Evolutionary conservation across 1,139 yeast species (phyloP).

Genomic region (Pichia inconspicua): DNA sequence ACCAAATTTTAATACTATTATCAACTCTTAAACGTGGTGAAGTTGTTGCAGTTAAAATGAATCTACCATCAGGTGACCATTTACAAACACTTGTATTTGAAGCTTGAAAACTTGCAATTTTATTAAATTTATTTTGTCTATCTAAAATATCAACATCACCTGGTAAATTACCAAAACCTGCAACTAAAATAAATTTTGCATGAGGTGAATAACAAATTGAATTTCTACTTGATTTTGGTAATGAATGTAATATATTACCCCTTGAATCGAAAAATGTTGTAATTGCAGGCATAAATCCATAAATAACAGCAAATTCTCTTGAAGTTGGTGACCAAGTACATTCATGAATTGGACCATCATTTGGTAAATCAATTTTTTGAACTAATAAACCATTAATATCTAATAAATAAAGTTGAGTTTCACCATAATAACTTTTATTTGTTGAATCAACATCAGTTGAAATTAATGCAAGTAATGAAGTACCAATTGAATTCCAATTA

Average conservation of each 20-base stretch:
- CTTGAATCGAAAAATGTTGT: constrained; percentile 92
- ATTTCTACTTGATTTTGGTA: constrained; percentile 85
- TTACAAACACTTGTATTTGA: constrained; percentile 90
- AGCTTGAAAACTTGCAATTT: constrained; percentile 79
- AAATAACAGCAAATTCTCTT: constrained; percentile 93
- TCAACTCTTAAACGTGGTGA: constrained; percentile 96
- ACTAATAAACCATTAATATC: constrained; percentile 93
- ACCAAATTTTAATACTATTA: constrained; percentile 92
- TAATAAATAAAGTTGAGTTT: constrained; percentile 80
- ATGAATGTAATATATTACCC: constrained; percentile 77
- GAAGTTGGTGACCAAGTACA: constrained; percentile 97
- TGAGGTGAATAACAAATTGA: constrained; percentile 90
- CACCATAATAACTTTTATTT: constrained; percentile 94
- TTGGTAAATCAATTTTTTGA: constrained; percentile 76
- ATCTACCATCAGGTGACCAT: constrained; percentile 99
- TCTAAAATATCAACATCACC: constrained; percentile 95
- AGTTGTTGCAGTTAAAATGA: constrained; percentile 89
- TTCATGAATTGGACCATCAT: constrained; percentile 96
- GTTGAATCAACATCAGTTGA: constrained; percentile 94
- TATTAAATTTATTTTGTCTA: constrained; percentile 77
- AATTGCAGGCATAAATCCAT: constrained; percentile 96
- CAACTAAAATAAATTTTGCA: constrained; percentile 82
- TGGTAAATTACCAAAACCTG: constrained; percentile 97
- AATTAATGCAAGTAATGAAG: constrained; percentile 87
- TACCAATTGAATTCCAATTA: constrained; percentile 92